Conservation (phyloP, 192 early-diverging fungal species). For the Gaertneriomyces sp. region DNA sequence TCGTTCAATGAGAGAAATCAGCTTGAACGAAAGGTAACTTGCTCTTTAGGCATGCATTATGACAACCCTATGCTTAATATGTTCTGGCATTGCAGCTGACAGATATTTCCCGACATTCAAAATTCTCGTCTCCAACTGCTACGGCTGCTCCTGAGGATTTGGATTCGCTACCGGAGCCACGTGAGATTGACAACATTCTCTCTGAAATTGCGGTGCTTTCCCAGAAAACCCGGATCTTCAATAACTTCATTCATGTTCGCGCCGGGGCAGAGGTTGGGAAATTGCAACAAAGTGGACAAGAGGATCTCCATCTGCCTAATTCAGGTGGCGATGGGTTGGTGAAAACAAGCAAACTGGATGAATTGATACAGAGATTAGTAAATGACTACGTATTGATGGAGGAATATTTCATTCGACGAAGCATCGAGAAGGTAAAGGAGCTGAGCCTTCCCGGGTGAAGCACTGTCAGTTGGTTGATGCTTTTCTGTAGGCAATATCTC, state of each 20-base stretch:
- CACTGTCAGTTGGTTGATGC: not conserved
- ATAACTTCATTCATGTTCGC: constrained; percentile 78
- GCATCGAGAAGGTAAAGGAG: constrained; percentile 65
- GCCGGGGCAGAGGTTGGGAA: constrained; percentile 54
- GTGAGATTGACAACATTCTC: constrained; percentile 75
- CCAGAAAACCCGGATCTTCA: constrained; percentile 73
- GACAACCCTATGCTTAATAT: not conserved
- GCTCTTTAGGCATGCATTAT: not conserved
- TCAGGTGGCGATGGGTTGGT: constrained; percentile 56
- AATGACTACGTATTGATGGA: constrained; percentile 67
- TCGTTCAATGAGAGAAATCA: constrained; percentile 72
- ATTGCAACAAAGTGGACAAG: constrained; percentile 14
- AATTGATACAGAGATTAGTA: constrained; percentile 61
- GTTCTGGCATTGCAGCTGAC: constrained; percentile 35
- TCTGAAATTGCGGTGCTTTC: constrained; percentile 78
- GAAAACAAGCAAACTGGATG: constrained; percentile 53
- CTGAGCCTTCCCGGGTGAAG: not conserved
- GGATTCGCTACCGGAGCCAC: constrained; percentile 52
- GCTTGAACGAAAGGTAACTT: constrained; percentile 41
- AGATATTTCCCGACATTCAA: constrained; percentile 52
- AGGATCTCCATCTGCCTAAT: constrained; percentile 20
- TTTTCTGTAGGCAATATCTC: constrained; percentile 56
- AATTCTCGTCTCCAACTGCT: constrained; percentile 33
- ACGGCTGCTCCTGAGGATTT: constrained; percentile 13
- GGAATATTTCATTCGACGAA: constrained; percentile 68